A percentile compares a stretch with the other conserved stretches of the same genome.
Evolutionary conservation across 139 green algal species (phyloP).

Genomic region (Chlamydomonas sphaeroides): DNA sequence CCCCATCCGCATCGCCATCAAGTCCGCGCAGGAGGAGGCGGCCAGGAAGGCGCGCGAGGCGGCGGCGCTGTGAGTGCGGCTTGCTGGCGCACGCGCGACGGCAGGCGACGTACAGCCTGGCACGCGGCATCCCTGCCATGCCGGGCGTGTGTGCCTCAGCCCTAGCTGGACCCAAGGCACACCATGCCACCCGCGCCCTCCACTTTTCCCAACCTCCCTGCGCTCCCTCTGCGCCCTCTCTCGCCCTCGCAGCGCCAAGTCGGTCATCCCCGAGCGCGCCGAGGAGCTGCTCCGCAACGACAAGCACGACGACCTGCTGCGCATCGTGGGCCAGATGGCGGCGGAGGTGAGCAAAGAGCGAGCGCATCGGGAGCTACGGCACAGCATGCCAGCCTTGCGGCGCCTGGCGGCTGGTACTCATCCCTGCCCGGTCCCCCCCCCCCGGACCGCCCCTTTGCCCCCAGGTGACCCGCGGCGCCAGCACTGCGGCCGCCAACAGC

Average conservation of each 20-base stretch:
- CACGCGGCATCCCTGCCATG: too few species aligned
- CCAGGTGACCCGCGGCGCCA: conserved; percentile 2
- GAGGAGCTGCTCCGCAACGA: conserved; percentile 2
- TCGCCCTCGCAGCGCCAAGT: background rate
- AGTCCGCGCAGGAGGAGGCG: background rate
- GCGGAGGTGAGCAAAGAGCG: conserved; percentile 9
- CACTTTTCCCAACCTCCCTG: too few species aligned
- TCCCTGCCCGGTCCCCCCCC: too few species aligned
- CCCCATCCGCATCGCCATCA: background rate
- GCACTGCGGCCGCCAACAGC: background rate
- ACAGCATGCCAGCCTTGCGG: too few species aligned
- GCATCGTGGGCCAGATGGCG: conserved; percentile 13
- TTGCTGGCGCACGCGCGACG: too few species aligned
- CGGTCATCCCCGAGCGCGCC: background rate
- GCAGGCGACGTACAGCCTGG: too few species aligned
- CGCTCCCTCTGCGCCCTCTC: background rate
- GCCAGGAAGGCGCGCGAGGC: background rate
- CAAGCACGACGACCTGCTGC: conserved; percentile 29
- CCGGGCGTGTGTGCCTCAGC: too few species aligned
- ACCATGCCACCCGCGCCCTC: background rate
- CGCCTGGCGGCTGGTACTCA: too few species aligned
- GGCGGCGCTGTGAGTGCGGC: conserved; percentile 2
- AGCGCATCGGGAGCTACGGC: too few species aligned
- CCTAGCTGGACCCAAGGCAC: background rate
- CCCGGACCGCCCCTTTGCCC: too few species aligned